A percentile compares a stretch with the other conserved stretches of the same genome.
Evolutionary conservation across 2,329 filamentous ascomycete species (phyloP).

Genomic region (Paraconiothyrium sp.): DNA sequence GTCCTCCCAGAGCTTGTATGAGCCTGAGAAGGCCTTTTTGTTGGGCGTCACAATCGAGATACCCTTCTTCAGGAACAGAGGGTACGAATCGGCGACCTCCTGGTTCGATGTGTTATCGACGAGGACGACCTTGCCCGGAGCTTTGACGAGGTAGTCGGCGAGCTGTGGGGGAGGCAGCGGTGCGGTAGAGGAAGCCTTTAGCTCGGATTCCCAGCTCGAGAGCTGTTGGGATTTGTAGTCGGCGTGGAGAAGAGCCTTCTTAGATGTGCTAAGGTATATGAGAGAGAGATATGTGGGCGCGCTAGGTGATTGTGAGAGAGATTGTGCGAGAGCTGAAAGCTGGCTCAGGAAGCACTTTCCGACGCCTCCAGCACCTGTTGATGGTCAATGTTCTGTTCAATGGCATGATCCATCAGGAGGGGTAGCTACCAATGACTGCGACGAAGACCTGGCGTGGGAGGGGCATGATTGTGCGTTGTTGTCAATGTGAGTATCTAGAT

Average conservation of each 20-base stretch:
- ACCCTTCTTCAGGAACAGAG: constrained; percentile 79
- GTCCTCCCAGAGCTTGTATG: constrained; percentile 81
- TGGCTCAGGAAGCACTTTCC: constrained; percentile 91
- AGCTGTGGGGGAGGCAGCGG: constrained; percentile 75
- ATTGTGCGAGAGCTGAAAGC: constrained; percentile 72
- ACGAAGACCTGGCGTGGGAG: constrained; percentile 56
- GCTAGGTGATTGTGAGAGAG: constrained; percentile 61
- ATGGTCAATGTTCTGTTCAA: constrained; percentile 17
- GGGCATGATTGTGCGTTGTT: constrained; percentile 45
- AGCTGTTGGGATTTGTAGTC: constrained; percentile 71
- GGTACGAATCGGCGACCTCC: constrained; percentile 84
- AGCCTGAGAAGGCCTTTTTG: constrained; percentile 95
- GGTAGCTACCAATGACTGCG: constrained; percentile 55
- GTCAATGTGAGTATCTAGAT: background rate
- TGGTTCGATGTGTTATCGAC: constrained; percentile 97
- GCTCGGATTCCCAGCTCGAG: constrained; percentile 67
- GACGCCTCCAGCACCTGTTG: constrained; percentile 85
- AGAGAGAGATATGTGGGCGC: constrained; percentile 77
- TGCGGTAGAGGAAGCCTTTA: constrained; percentile 70
- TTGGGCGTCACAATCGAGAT: constrained; percentile 96
- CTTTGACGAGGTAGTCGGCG: constrained; percentile 78
- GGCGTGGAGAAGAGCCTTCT: constrained; percentile 78
- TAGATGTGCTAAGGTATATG: constrained; percentile 86
- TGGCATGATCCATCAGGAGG: background rate
- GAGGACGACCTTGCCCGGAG: constrained; percentile 81